Evolutionary conservation across 2,329 filamentous ascomycete genomes (phyloP), one percentile per base, ranked within the genome.

Genomic region (Alternaria alternata): DNA sequence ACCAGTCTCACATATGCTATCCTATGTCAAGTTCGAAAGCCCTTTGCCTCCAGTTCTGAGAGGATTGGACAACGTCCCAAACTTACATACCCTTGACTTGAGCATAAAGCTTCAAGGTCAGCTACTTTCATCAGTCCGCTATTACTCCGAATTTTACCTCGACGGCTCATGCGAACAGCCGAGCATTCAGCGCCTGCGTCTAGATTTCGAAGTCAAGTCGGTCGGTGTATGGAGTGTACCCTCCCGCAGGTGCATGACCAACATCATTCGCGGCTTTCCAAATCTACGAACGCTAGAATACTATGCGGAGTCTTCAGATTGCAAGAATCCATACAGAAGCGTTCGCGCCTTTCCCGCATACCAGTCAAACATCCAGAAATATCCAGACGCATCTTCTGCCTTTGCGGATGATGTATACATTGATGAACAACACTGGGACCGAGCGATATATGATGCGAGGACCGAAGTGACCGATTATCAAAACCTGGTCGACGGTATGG

Each of bases 391-490:
- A 7, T 11, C 36, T 2, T 16, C 38, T 30, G 3, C 41, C 48
- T 12, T 14, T 2, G 22, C 32, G 14, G 34, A 54, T 18, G 14
- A 42, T 41, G 49, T 41, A 26, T 39, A 20, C 22, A 24, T 30
- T 1, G 34, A 49, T 11, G 34, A 51, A 26, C 49, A 49, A 36
- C 1, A 49, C 46, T 49, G 46, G 46, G 63, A 67, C 39, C 51
- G 59, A 34, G 38, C 47, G 4, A 30, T 67, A 28, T 67, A 67
- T 34, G 54, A 65, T 24, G 63, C 65, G 4, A 62, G 63, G 6
- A 68, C 61, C n/a, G 49, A 59, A 22, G 46, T 57, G n/a, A 66
- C 65, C 8, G 61, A 68, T 20, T 66, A 64, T 44, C 65, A 66
- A 18, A 51, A 49, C 32, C 43, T 66, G 0, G 59, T 66, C 0